These are phyloP conservation scores for Setaria italica DNA, from an alignment of 202 grass and related monocot genomes.

Conservation along the genomic window DNA sequence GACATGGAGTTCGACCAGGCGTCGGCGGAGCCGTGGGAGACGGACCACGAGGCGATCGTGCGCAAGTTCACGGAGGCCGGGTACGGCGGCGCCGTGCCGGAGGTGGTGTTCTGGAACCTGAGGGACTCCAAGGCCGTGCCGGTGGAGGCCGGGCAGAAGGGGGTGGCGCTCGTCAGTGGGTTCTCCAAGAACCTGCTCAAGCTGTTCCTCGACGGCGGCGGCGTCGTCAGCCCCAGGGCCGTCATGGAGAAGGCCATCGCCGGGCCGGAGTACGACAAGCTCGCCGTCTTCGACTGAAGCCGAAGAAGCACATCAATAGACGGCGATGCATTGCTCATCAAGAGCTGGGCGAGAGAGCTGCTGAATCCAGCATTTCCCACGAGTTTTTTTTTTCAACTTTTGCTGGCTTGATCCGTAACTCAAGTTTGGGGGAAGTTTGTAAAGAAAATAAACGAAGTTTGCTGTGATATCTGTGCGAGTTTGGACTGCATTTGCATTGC, in stretches of 20 bases:
- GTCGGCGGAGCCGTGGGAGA: slow-evolving; percentile 74
- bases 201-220: slow-evolving; percentile 52
- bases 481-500: neutral
- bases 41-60: slow-evolving; percentile 76
- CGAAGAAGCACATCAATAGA: neutral
- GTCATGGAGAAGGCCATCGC: slow-evolving; percentile 63
- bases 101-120: slow-evolving; percentile 81
- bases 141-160: slow-evolving; percentile 50
- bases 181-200: slow-evolving; percentile 77
- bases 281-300: slow-evolving; percentile 57
- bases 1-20: slow-evolving; percentile 91
- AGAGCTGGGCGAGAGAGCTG: neutral
- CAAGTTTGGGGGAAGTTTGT: neutral
- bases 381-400: neutral
- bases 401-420: neutral
- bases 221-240: slow-evolving; percentile 32
- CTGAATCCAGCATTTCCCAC: slow-evolving; percentile 18
- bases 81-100: slow-evolving; percentile 53
- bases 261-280: slow-evolving; percentile 58
- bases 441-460: slow-evolving; percentile 16
- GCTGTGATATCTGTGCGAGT: neutral
- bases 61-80: slow-evolving; percentile 59
- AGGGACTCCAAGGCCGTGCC: slow-evolving; percentile 54
- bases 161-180: slow-evolving; percentile 66
- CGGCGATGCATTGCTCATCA: neutral